These are phyloP conservation scores for Westerdykella ornata DNA, from an alignment of 2,329 filamentous ascomycete species.

Conservation along the genomic window DNA sequence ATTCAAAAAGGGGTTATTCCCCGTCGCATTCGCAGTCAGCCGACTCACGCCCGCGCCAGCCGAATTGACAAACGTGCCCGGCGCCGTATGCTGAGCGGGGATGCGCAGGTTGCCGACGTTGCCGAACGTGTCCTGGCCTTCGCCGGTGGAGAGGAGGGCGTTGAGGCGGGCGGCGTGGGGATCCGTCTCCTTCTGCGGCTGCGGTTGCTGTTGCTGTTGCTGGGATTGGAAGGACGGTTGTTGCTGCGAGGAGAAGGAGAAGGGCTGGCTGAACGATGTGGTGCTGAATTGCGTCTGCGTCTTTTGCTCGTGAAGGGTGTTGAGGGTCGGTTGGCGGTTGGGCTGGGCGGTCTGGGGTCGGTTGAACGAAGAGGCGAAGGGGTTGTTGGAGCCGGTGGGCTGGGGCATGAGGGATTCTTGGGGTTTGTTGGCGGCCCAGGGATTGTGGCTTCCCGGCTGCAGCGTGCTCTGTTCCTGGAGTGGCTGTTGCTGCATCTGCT, in stretches of 20 bases:
- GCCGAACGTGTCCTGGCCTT: slow-evolving; percentile 94
- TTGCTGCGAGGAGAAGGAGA: slow-evolving; percentile 37
- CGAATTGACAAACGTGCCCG: slow-evolving; percentile 93
- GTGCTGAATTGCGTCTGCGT: slow-evolving; percentile 58
- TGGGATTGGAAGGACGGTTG: slow-evolving; percentile 30
- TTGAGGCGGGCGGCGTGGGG: slow-evolving; percentile 70
- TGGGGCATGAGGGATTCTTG: slow-evolving; percentile 68
- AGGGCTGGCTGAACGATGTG: slow-evolving; percentile 45
- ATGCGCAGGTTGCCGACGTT: slow-evolving; percentile 96
- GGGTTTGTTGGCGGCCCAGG: slow-evolving; percentile 63
- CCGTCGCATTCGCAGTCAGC: slow-evolving; percentile 61
- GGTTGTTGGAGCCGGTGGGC: slow-evolving; percentile 94
- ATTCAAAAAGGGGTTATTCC: slow-evolving; percentile 83
- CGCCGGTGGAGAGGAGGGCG: slow-evolving; percentile 73
- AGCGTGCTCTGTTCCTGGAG: slow-evolving; percentile 54
- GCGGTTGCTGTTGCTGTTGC: slow-evolving; percentile 37
- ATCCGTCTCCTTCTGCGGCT: slow-evolving; percentile 41
- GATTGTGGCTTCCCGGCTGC: slow-evolving; percentile 85
- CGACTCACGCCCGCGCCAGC: slow-evolving; percentile 72
- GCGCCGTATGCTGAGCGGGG: slow-evolving; percentile 91
- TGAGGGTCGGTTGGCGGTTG: slow-evolving; percentile 59
- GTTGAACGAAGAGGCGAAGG: slow-evolving; percentile 71
- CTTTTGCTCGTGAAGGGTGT: slow-evolving; percentile 76
- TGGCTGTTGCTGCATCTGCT: slow-evolving; percentile 44
- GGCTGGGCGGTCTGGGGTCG: slow-evolving; percentile 54